A percentile compares a stretch with the other conserved stretches of the same genome.
Evolutionary conservation across 2,329 filamentous ascomycete genomes (phyloP).

Genomic region (Stachybotrys chartarum): DNA sequence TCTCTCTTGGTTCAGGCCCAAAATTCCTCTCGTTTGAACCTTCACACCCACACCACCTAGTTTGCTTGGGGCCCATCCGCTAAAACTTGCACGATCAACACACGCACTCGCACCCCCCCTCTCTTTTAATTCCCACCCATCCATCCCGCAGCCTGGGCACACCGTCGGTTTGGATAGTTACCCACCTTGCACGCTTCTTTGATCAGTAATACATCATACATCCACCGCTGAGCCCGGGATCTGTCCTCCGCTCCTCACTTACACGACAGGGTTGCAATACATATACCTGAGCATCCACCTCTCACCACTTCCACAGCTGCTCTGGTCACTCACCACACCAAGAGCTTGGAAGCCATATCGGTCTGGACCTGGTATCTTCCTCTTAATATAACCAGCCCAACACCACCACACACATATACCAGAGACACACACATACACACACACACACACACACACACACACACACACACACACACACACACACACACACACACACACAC

Average conservation of each 20-base stretch:
- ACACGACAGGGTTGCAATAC: not conserved
- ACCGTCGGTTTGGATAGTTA: not conserved
- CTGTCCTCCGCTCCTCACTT: not conserved
- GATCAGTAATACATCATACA: not conserved
- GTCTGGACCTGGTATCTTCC: not conserved
- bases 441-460: not conserved
- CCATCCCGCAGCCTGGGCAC: not conserved
- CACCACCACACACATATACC: not conserved
- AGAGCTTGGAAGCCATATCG: not conserved
- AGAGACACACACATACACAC: not conserved
- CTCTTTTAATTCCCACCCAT: not conserved
- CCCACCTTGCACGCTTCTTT: not conserved
- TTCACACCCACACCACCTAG: not conserved
- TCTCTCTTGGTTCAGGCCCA: not conserved
- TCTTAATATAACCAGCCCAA: too few species aligned
- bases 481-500: not conserved
- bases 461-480: slow-evolving; percentile 1
- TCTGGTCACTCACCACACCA: not conserved
- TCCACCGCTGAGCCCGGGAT: not conserved
- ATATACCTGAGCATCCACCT: not conserved
- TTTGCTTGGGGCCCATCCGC: not conserved
- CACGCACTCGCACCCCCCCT: too few species aligned
- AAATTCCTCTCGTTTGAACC: not conserved
- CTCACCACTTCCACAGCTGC: not conserved
- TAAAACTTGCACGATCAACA: not conserved